Base-by-base conservation (phyloP, 1,284 basidiomycete genomes). In the Papiliotrema fonsecae region DNA sequence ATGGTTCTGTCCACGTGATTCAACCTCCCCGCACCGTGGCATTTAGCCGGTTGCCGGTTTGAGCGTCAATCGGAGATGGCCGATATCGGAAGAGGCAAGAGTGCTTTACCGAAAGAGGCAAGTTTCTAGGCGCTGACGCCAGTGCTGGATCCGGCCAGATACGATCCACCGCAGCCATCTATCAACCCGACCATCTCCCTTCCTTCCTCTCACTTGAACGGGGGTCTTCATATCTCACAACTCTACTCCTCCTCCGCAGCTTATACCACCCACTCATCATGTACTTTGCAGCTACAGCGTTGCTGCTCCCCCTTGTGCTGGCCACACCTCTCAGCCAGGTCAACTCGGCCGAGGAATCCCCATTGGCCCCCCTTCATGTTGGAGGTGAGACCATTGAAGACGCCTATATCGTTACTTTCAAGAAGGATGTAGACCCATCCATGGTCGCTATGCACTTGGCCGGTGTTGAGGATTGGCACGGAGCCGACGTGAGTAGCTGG, bases 391-490 rank as follows among this genome's bases (percentile, higher is more conserved):
- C 81, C 53, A 77, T 93, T 63, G 85, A 88, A 75, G 85, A 89
- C 77, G 85, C 86, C 24, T 97, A 96, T 77, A 90, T 96, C 54
- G 81, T 96, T 71, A 81, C 89, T 70, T 79, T 96, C 64, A 90
- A 88, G 79, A 79, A 84, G 56, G 83, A 81, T 51, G 61, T 84
- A 9, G 76, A 81, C 13, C 61, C 78, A 16, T 71, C 76, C 19
- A 73, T 84, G 47, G 77, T 86, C 67, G 73, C 80, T 58, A 85
- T 85, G 69, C 88, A 93, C 71, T 73, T 88, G 51, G 58, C 55
- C 34, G 54, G 53, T 28, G 58, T 74, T n/a, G 57, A 69, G 47
- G 50, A 50, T 28, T 52, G 54, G 40, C 57, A 64, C 40, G 58
- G 45, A 22, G 51, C 57, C 37, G 61, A 62, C 54, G 72, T 73